Conservation (phyloP, 2,329 filamentous ascomycete genomes). For the Elsinoe batatas region DNA sequence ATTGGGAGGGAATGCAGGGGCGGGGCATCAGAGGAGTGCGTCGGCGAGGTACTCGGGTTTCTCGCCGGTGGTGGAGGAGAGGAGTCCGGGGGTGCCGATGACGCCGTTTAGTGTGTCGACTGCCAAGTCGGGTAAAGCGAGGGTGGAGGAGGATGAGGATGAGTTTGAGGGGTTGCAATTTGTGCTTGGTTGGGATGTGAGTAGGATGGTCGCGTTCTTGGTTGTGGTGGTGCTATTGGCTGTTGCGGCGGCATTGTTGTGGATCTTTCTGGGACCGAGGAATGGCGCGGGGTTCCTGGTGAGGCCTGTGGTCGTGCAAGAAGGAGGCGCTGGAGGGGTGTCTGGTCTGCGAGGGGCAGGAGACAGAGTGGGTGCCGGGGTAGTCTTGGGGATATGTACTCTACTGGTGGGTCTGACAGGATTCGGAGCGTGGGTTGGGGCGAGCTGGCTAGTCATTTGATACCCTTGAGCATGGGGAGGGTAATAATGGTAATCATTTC, state of each 20-base stretch:
- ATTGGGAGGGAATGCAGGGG: not conserved
- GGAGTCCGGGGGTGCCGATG: not conserved
- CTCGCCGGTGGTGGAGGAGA: not conserved
- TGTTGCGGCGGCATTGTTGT: conserved; percentile 25
- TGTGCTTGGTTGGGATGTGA: conserved; percentile 26
- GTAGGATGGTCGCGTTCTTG: conserved; percentile 23
- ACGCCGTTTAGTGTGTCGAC: conserved; percentile 1
- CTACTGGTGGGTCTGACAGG: conserved; percentile 27
- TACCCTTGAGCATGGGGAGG: not conserved
- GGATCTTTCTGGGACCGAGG: conserved; percentile 28
- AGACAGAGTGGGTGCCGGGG: conserved; percentile 27
- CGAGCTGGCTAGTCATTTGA: conserved; percentile 30
- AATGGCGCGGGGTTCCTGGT: conserved; percentile 6
- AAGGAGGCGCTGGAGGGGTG: conserved; percentile 15
- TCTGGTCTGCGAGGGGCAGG: conserved; percentile 24
- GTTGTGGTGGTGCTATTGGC: conserved; percentile 23
- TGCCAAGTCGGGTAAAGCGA: not conserved
- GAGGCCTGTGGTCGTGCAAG: not conserved
- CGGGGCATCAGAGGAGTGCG: not conserved
- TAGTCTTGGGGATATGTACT: conserved; percentile 27
- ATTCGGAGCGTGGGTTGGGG: conserved; percentile 28
- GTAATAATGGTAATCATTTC: not conserved
- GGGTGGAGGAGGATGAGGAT: not conserved
- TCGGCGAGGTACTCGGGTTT: not conserved
- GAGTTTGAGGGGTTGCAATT: conserved; percentile 29